These are phyloP conservation scores for Rhodotorula sp. DNA, from an alignment of 1,284 basidiomycete species.

Conservation along the genomic window DNA sequence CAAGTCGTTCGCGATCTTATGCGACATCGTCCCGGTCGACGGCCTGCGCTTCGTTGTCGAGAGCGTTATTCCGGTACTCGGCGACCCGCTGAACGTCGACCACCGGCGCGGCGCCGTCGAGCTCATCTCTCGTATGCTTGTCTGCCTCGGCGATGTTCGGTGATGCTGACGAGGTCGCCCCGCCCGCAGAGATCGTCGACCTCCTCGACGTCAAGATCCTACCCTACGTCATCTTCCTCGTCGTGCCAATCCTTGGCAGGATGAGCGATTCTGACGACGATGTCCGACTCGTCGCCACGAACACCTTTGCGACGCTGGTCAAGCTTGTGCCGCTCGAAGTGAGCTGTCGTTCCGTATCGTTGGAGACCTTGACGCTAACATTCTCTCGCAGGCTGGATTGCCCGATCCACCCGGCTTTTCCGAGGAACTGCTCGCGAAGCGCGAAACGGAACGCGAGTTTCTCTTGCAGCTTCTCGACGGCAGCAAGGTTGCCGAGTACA, in stretches of 20 bases:
- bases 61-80: conserved; percentile 76
- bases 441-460: conserved; percentile 87
- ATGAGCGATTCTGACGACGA: conserved; percentile 96
- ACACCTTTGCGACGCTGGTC: conserved; percentile 95
- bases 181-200: conserved; percentile 75
- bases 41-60: conserved; percentile 89
- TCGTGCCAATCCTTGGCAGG: conserved; percentile 91
- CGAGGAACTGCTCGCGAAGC: conserved; percentile 78
- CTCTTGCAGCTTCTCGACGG: conserved; percentile 91
- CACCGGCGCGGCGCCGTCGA: conserved; percentile 90
- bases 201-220: conserved; percentile 89
- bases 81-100: conserved; percentile 70
- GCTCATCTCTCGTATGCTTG: conserved; percentile 76
- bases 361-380: neutral
- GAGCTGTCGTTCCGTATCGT: conserved; percentile 37
- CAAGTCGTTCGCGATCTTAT: conserved; percentile 81
- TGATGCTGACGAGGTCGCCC: neutral
- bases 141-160: neutral
- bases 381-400: conserved; percentile 68
- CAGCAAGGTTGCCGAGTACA: conserved; percentile 88
- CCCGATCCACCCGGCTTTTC: conserved; percentile 94
- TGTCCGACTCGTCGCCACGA: conserved; percentile 87
- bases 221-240: conserved; percentile 95
- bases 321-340: conserved; percentile 99
- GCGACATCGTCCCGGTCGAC: conserved; percentile 76